Evolutionary conservation across 768 basidiomycete species (phyloP).

Genomic region (Tremella fuciformis): DNA sequence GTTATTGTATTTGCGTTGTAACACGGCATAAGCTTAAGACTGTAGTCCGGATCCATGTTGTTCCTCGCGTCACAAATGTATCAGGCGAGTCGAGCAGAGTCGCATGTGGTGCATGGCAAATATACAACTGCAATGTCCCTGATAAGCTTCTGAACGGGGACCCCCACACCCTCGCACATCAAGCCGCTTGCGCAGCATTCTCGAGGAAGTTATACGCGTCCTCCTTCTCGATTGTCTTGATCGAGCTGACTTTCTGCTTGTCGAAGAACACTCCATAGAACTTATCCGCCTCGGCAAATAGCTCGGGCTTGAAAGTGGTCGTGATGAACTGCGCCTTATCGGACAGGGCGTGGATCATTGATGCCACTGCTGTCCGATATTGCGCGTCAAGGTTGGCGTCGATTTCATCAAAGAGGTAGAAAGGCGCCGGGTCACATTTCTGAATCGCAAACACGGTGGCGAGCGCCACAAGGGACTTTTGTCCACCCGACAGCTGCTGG

Average conservation of each 20-base stretch:
- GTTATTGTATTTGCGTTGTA: background rate
- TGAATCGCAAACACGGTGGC: constrained; percentile 98
- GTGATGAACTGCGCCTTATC: constrained; percentile 92
- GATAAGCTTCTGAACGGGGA: too few species aligned
- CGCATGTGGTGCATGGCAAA: too few species aligned
- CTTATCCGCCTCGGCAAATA: constrained; percentile 91
- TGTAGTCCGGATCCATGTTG: background rate
- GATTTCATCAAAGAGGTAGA: constrained; percentile 99
- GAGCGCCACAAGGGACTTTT: constrained; percentile 93
- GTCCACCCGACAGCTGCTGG: constrained; percentile 94
- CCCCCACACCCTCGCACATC: too few species aligned
- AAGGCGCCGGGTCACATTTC: constrained; percentile 98
- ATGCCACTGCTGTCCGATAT: constrained; percentile 89
- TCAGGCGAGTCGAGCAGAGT: too few species aligned
- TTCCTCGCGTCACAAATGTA: too few species aligned
- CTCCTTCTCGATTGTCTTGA: constrained; percentile 78
- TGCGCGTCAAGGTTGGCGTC: constrained; percentile 97
- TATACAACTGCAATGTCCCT: too few species aligned
- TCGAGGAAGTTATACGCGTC: constrained; percentile 95
- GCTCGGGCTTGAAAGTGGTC: constrained; percentile 96
- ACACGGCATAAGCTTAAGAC: background rate
- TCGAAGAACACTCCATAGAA: constrained; percentile 97
- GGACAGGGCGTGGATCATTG: constrained; percentile 90
- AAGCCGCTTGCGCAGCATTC: constrained; percentile 35
- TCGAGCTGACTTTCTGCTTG: constrained; percentile 89